Conservation (phyloP, 768 basidiomycete species). For the Phaeotremella fagi region DNA sequence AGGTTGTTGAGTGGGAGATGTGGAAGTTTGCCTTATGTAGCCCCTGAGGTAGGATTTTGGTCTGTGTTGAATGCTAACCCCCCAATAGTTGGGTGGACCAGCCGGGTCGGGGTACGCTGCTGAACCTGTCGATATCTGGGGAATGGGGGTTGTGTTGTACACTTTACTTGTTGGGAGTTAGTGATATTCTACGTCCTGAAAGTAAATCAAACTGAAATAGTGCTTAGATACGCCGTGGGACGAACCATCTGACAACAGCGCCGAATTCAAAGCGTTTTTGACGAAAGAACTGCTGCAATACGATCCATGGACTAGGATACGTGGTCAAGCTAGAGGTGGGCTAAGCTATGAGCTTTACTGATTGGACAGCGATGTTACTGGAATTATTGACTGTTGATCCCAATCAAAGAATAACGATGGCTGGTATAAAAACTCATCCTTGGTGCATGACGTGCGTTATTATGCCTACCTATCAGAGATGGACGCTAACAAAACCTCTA, state of each 20-base stretch:
- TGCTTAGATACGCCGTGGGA: slow-evolving; percentile 92
- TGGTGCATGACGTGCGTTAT: slow-evolving; percentile 66
- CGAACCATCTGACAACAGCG: slow-evolving; percentile 71
- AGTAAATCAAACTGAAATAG: neutral
- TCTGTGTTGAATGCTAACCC: neutral
- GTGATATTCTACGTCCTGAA: slow-evolving; percentile 14
- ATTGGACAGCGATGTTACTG: slow-evolving; percentile 62
- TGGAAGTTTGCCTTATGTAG: slow-evolving; percentile 89
- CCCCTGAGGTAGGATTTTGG: slow-evolving; percentile 67
- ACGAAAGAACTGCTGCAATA: slow-evolving; percentile 68
- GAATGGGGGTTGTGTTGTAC: slow-evolving; percentile 87
- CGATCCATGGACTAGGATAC: slow-evolving; percentile 72
- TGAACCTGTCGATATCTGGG: slow-evolving; percentile 94
- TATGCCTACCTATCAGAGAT: neutral
- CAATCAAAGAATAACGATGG: slow-evolving; percentile 60
- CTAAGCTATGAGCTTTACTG: slow-evolving; percentile 6
- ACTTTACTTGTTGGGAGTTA: slow-evolving; percentile 83
- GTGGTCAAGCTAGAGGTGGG: slow-evolving; percentile 61
- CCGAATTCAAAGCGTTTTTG: slow-evolving; percentile 73
- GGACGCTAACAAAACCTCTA: slow-evolving; percentile 38
- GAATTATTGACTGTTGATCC: slow-evolving; percentile 72
- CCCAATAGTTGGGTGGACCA: slow-evolving; percentile 56
- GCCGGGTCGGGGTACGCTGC: slow-evolving; percentile 68
- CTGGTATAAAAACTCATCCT: slow-evolving; percentile 58
- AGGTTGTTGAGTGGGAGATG: slow-evolving; percentile 73